Evolutionary conservation across 2,329 filamentous ascomycete species (phyloP), one percentile per base, ranked within the genome.

Genomic region (Teratosphaeria zuluensis): DNA sequence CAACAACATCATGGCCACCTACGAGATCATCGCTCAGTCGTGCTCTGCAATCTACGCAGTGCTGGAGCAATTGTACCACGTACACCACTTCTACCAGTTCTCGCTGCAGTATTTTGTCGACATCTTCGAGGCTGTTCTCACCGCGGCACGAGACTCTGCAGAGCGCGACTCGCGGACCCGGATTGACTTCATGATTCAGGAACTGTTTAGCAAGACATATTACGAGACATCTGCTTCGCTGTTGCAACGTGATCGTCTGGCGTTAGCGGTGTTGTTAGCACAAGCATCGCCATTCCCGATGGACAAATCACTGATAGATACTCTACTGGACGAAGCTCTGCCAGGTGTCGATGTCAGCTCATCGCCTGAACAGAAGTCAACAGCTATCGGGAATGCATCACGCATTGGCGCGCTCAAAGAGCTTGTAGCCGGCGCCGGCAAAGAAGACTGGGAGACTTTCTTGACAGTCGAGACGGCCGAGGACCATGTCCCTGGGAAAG

Each of bases 61-160:
- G 14, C 80, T 99, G 61, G 95, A 99, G 76, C 92, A 99, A 74
- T 83, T 99, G 59, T 92, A 97, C 75, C 95, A 96, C 71, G 86
- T 99, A 73, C 96, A 99, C 74, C 94, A 97, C 79, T 97, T 97
- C 77, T 99, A 99, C 75, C 95, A 97, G 73, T 99, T 99, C 80
- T 99, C 94, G 42, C 81, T 99, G 60, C 92, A 96, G 74, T 99
- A 96, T 76, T 99, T 99, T 77, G 83, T 96, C 58, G 89, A 96
- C 72, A 99, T 99, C 66, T 99, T 99, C 82, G 89, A 95, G 71
- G 85, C 88, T 5, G 94, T 99, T 7, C 81, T 99, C 46, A 88
- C 88, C 66, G 82, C 84, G 59, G 95, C 95, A 74, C 86, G 87
- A 68, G 85, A 84, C 60, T 87, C 94, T 63, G 84, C 95, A 75